Conservation (phyloP, 345 rosid genomes). For the Atalantia buxifolia region DNA sequence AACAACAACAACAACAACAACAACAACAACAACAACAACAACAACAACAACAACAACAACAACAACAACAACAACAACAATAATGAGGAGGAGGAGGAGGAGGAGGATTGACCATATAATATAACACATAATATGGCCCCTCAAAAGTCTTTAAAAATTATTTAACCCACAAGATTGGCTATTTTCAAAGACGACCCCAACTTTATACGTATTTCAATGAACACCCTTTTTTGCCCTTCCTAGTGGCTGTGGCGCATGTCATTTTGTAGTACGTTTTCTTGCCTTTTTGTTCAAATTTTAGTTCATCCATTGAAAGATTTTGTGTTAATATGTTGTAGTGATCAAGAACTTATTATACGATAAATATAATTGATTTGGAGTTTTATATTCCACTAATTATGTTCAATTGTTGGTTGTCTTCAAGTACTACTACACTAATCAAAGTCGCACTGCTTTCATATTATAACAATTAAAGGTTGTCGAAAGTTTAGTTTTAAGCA, state of each 20-base stretch:
- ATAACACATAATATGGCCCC: not conserved
- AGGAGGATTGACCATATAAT: not conserved
- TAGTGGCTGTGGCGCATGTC: no score
- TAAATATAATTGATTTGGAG: not conserved
- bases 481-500: no score
- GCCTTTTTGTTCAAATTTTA: no score
- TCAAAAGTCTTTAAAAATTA: not conserved
- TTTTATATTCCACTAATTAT: no score
- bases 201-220: not conserved
- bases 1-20: no score
- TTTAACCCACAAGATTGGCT: not conserved
- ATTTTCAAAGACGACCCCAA: not conserved
- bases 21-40: no score
- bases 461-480: not conserved
- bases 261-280: no score
- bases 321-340: not conserved
- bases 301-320: no score
- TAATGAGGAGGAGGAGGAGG: no score
- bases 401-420: no score
- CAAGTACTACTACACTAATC: not conserved
- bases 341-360: not conserved
- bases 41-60: no score
- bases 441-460: not conserved
- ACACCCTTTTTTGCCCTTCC: not conserved
- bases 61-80: no score